Evolutionary conservation across 129 eudicot species (phyloP).

Genomic region (Flaveria trinervia): DNA sequence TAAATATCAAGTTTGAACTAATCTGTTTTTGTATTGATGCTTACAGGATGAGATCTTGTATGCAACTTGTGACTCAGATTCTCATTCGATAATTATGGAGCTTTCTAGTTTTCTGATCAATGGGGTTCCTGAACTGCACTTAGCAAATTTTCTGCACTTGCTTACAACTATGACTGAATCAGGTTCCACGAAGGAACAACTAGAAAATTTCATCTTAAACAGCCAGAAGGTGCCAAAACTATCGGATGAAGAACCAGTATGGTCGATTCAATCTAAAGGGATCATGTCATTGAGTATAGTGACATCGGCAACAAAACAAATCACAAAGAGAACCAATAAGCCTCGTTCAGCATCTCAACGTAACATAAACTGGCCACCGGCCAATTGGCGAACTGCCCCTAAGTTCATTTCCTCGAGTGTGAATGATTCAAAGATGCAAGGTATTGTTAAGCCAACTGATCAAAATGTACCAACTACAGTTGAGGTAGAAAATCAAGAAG

Average conservation of each 20-base stretch:
- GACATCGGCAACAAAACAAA: slow-evolving; percentile 8
- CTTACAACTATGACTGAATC: slow-evolving; percentile 68
- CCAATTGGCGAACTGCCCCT: slow-evolving; percentile 62
- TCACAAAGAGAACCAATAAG: slow-evolving; percentile 24
- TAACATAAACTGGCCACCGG: slow-evolving; percentile 64
- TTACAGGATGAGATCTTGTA: slow-evolving; percentile 45
- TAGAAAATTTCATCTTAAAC: slow-evolving; percentile 57
- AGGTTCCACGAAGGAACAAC: slow-evolving; percentile 68
- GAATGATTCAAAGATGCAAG: slow-evolving; percentile 20
- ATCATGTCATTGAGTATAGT: slow-evolving; percentile 22
- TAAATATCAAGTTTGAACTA: background rate
- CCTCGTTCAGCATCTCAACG: slow-evolving; percentile 22
- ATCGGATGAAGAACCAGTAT: slow-evolving; percentile 49
- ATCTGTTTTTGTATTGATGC: background rate
- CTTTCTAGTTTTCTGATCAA: slow-evolving; percentile 55
- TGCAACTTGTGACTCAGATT: slow-evolving; percentile 51
- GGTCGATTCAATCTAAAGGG: slow-evolving; percentile 49
- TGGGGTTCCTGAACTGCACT: slow-evolving; percentile 55
- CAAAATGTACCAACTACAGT: slow-evolving; percentile 20
- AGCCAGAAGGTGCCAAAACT: slow-evolving; percentile 73
- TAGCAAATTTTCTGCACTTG: slow-evolving; percentile 85
- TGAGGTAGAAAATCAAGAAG: background rate
- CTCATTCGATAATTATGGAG: slow-evolving; percentile 73
- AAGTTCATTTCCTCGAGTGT: slow-evolving; percentile 30
- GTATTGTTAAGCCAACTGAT: slow-evolving; percentile 22